phyloP scores from a whole-genome alignment of 1,139 yeast genomes.

The Nakaseomyces uthaithaninus region DNA sequence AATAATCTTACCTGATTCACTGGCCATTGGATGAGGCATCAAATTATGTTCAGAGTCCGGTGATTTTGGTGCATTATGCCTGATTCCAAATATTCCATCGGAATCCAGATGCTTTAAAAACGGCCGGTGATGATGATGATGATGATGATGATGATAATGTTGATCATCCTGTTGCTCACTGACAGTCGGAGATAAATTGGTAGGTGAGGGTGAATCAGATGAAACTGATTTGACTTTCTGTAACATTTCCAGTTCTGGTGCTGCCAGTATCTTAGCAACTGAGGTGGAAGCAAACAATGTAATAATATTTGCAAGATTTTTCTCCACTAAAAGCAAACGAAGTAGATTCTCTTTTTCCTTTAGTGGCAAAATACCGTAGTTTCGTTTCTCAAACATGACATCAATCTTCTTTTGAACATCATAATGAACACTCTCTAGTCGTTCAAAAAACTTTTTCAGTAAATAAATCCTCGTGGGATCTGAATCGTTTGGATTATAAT shows the following conservation, averaged over 20 bases:
- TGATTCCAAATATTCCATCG: conserved; percentile 16
- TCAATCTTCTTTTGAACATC: conserved; percentile 56
- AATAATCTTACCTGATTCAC: conserved; percentile 51
- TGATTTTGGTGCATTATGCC: conserved; percentile 6
- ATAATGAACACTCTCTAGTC: conserved; percentile 45
- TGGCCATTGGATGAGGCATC: conserved; percentile 61
- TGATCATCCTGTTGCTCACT: neutral
- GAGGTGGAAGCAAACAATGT: conserved; percentile 39
- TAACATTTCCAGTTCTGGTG: neutral
- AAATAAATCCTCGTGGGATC: conserved; percentile 36
- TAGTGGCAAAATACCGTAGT: conserved; percentile 46
- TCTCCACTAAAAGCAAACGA: conserved; percentile 54
- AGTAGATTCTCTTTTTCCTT: conserved; percentile 68
- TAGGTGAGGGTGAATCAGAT: conserved; percentile 1
- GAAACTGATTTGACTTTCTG: conserved; percentile 3
- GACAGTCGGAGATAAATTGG: neutral
- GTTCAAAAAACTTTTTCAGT: conserved; percentile 42
- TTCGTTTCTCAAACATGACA: conserved; percentile 50
- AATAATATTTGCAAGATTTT: conserved; percentile 56
- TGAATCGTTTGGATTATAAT: conserved; percentile 24
- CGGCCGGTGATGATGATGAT: conserved; percentile 9
- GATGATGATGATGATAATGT: conserved; percentile 1
- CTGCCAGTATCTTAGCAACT: neutral
- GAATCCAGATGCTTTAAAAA: conserved; percentile 24
- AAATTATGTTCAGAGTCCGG: conserved; percentile 13